Evolutionary conservation across 805 yeast genomes (phyloP).

Genomic region (Saccharomycopsis schoenii): DNA sequence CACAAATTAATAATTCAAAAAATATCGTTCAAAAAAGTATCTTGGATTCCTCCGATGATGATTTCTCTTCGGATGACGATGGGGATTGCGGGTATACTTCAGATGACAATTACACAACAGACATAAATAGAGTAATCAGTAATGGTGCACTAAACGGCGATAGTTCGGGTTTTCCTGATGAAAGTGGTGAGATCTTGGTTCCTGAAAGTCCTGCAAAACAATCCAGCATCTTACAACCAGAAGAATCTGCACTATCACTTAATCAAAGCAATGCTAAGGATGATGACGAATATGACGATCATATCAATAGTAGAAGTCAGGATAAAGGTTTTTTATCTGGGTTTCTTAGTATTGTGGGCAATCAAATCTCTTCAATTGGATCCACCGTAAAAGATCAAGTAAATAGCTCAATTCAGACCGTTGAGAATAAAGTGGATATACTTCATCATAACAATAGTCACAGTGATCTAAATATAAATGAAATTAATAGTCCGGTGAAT

Average conservation of each 20-base stretch:
- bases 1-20: not conserved
- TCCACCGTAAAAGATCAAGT: not conserved
- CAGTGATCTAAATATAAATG: not conserved
- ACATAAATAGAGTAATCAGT: not conserved
- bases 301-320: not conserved
- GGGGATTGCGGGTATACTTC: not conserved
- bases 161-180: not conserved
- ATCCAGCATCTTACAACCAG: not conserved
- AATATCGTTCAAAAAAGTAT: not conserved
- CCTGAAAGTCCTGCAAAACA: not conserved
- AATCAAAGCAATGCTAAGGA: not conserved
- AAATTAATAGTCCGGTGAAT: not conserved
- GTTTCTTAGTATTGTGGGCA: constrained; percentile 13
- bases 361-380: constrained; percentile 12
- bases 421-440: not conserved
- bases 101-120: not conserved
- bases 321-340: constrained; percentile 15
- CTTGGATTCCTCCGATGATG: not conserved
- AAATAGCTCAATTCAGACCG: not conserved
- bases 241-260: not conserved
- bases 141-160: not conserved
- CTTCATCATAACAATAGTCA: not conserved
- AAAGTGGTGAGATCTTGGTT: not conserved
- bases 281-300: not conserved
- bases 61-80: not conserved